Base-by-base conservation (phyloP, 371 early-diverging fungal species). In the Rhizopus arrhizus region DNA sequence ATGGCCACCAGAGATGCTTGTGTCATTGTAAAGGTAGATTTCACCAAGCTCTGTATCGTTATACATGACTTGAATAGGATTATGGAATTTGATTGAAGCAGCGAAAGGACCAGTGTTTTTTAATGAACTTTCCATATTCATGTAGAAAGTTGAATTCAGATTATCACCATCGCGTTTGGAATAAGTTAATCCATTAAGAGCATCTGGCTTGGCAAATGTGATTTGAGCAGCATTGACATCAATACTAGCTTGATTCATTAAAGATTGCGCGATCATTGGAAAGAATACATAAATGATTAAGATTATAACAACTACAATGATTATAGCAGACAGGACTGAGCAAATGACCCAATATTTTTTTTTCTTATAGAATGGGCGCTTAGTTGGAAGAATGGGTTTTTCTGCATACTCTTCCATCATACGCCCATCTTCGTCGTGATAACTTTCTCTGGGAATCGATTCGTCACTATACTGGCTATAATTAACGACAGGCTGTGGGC, bases 281-380 rank as follows among this genome's bases (percentile, higher is more conserved):
- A 87, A 73, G 45, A 81, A 74, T 8, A 87, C 87, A 59, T 81
- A 83, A 12, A 84, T 67, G 4, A 70, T 66, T 6, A 85, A 59
- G 5, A 78, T 53, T 11, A 85, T 81, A 4, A 73, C 78, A 15
- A 85, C 80, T 2, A 84, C 66, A 13, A 78, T 59, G n/a, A 76
- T 62, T 35, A 84, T 78, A 45, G 80, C 78, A 12, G 73, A 69
- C 36, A 68, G 65, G 5, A 78, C 73, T 5, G 77, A 72, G 56
- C 86, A 85, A 53, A 75, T 78, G 40, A 81, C 76, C 86, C 84
- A 84, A 40, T 81, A 84, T 63, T 78, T 84, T 46, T 75, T 79
- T 22, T 77, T 69, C 47, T 80, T 82, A 63, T 85, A 85, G 62
- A 84, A 83, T 56, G 62, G 63, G 32, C 49, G 56, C 51, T 68